phyloP scores from a whole-genome alignment of 208 protist genomes.

The Jaenimonas drosophilae region DNA sequence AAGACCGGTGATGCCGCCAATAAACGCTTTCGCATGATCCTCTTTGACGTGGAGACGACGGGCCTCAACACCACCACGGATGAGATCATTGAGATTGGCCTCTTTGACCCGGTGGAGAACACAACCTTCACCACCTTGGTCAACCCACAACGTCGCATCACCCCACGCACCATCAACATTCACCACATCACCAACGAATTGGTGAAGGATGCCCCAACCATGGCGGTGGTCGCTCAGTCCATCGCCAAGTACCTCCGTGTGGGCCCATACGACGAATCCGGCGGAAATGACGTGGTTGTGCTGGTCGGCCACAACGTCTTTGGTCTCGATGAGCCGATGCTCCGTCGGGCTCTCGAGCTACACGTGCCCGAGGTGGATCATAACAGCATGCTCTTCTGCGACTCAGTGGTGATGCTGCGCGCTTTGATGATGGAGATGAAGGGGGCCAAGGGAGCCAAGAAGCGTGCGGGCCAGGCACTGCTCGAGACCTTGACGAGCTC shows the following conservation, averaged over 20 bases:
- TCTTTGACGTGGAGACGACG: constrained; percentile 86
- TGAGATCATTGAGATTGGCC: constrained; percentile 70
- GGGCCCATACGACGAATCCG: too few relatives aligned
- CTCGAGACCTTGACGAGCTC: constrained; percentile 52
- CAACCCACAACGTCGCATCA: constrained; percentile 54
- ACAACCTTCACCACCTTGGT: constrained; percentile 67
- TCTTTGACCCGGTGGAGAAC: constrained; percentile 78
- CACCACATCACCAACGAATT: constrained; percentile 80
- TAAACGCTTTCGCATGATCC: constrained; percentile 42
- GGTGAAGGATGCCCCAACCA: constrained; percentile 43
- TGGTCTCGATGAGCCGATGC: constrained; percentile 72
- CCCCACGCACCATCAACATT: constrained; percentile 49
- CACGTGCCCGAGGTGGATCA: constrained; percentile 17
- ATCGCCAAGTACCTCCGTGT: constrained; percentile 55
- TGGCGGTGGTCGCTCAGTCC: constrained; percentile 35
- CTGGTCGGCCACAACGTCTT: constrained; percentile 84
- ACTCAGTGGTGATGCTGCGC: constrained; percentile 60
- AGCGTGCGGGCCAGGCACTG: constrained; percentile 18
- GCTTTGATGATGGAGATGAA: constrained; percentile 29
- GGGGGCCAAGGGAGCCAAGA: constrained; percentile 5
- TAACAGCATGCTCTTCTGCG: constrained; percentile 75
- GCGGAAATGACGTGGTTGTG: constrained; percentile 61
- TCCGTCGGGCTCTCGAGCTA: constrained; percentile 48
- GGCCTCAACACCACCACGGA: constrained; percentile 74
- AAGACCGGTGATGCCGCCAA: neutral